Evolutionary conservation across 805 yeast species (phyloP), one percentile per base, ranked within the genome.

Genomic region (Nakazawaea populi): DNA sequence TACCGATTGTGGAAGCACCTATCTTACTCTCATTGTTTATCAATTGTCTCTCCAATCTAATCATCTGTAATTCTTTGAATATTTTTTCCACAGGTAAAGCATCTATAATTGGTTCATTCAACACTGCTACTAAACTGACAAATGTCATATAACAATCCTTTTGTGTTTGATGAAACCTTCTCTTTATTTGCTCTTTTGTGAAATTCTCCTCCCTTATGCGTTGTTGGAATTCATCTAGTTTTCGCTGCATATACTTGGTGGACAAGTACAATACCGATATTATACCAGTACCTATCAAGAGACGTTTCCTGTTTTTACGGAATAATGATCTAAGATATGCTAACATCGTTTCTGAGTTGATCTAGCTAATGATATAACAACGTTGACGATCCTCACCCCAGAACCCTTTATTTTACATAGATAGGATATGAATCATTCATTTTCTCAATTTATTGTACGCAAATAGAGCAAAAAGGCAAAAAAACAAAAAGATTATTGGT

Each of bases 141-240:
- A 91, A 80, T 0, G 97, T 92, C 69, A 82, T 82, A 48, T 86
- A 75, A 44, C 96, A 88, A 66, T 92, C 98, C 58, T 84, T 83
- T 61, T 91, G 97, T 9, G 97, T 92, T 70, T 90, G 97, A 47
- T 86, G 82, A 60, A 90, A 92, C 52, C 97, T 72, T 58, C 94
- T 76, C 58, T 84, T 84, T 53, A 91, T 85, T 58, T 82, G 85
- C 56, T 83, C 88, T 47, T 76, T 73, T 27, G 86, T 78, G 48
- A 79, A 75, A 42, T 79, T 75, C 65, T 83, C 86, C 55, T 80
- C 79, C 44, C 75, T 69, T 39, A 82, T 58, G 44, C 74, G 70
- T 48, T 75, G 70, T 57, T 82, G 85, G 42, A 77, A 68, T 57
- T 77, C 80, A 11, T 63, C 56, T 41, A 82, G 62, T 60, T 78